Base-by-base conservation (phyloP, 164 flowering plant genomes). In the Chimonanthus salicifolius region DNA sequence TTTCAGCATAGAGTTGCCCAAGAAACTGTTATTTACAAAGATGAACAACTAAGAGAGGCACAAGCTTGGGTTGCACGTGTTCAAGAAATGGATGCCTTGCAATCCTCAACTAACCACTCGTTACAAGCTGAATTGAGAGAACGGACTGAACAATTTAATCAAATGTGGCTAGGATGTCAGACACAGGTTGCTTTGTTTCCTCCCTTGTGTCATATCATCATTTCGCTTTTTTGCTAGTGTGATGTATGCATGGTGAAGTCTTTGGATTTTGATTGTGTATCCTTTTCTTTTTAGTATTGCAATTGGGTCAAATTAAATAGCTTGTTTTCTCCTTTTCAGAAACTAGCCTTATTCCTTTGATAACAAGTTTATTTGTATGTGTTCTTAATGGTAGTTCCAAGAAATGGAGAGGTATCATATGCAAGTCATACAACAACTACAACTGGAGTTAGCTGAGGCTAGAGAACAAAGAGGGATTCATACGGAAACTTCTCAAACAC, bases 391-490 rank as follows among this genome's bases (percentile, higher is more conserved):
- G 60, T 82, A 95, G 99, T 89, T 87, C 83, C 87, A 82, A 44
- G 97, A 95, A 79, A 86, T 95, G 93, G 99, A 95, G 82, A 86
- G 96, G 78, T 82, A 88, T 81, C 98, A 91, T 84, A 58, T 88
- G 79, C 90, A 89, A 77, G 67, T 87, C 33, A 46, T 93, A 10
- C 99, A 94, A 70, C 94, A 90, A 73, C 95, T 95, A 73, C 97
- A 93, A 71, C 81, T 83, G 72, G 96, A 95, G 84, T 79, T 95
- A 82, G 87, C 90, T 64, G 94, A 90, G 70, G 86, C 81, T n/a
- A 88, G 92, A 78, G 94, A 89, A 73, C 85, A 83, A 73, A 86
- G 78, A 85, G 92, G 92, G 62, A 68, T 79, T 51, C 81, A 72
- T 72, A 72, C 77, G 50, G 92, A 87, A 67, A 90, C 88, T 67